Evolutionary conservation across 1,284 basidiomycete species (phyloP), one percentile per base, ranked within the genome.

Genomic region (Neolentinus lepideus): DNA sequence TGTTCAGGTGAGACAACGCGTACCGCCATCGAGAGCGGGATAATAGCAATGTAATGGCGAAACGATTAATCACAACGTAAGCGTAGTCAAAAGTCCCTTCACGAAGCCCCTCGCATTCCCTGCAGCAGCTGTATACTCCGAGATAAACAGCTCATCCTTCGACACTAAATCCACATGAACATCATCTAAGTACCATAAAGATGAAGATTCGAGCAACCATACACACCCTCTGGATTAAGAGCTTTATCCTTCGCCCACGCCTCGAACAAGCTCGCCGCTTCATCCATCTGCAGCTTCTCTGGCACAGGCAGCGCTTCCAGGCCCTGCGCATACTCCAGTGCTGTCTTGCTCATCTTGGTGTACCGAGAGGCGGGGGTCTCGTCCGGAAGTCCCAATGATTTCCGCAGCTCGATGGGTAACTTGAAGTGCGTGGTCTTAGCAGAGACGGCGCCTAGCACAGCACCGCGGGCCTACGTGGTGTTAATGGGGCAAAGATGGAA

Each of bases 21-120:
- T n/a, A n/a, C n/a, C n/a, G n/a, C n/a, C n/a, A n/a, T n/a, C n/a
- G n/a, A n/a, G n/a, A n/a, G n/a, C n/a, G 12, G 29, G 29, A 31
- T 31, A 31, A 12, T 31, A 31, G 29, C 29, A 31, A 31, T 31
- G 29, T 4, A 12, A 4, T 6, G 12, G 6, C 29, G 12, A 31
- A 31, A 6, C 29, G 29, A 31, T 4, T 4, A 31, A 43, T 43
- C 22, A 50, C n/a, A 29, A 6, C 47, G 47, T 29, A 4, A 50
- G 24, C 24, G 47, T 26, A n/a, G 21, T 6, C 24, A 50, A 29
- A 4, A 90, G 61, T 1, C 88, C 88, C 58, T 81, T 84, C 35
- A 91, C 84, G 62, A 91, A 90, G 55, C 83, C 80, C 56, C 87
- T 75, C 22, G 88, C 75, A 65, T 90, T 90, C 51, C 88, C 89